Base-by-base conservation (phyloP, 73 alveolate genomes). In the Blepharisma japonicum region DNA sequence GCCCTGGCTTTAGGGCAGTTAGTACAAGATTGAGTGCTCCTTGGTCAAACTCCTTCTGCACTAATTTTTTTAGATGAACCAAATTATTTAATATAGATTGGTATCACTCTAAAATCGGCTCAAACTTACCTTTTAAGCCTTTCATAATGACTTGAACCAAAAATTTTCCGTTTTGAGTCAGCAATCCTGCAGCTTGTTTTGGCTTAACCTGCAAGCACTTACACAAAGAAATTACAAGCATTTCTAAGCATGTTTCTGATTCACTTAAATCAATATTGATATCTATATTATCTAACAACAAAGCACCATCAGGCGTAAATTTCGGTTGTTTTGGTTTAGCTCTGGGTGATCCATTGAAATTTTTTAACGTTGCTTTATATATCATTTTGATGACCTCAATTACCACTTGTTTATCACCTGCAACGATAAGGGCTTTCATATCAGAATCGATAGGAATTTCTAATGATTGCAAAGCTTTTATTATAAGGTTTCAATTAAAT, bases 101-200 rank as follows among this genome's bases (percentile, higher is more conserved):
- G 79, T 84, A 87, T 91, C 94, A 88, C 39, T 71, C n/a, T n/a
- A 84, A 53, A 47, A 88, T 66, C 1, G 90, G 92, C 77, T 88
- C 92, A 68, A 79, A 88, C 56, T 77, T 81, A 7, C 92, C 92
- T 55, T 88, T 88, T 80, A 88, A 81, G 18, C 95, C 95, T 56
- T 85, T 88, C 38, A 84, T 86, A 6, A 70, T 66, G 5, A 88
- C 45, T 55, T 88, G 92, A 50, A 82, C 55, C 55, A 88, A 77
- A 77, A 71, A 85, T 49, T 85, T 79, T 48, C 86, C 79, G 48
- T 84, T 84, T 71, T 88, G 80, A 21, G 95, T 88, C 49, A 88
- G 80, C 49, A 88, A 84, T 14, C 90, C 95, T 5, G 95, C 95
- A 0, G 92, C 89, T 55, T 83, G 81, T 68, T 85, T 88, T 11